phyloP scores from a whole-genome alignment of 306 rosid species.

The Abrus precatorius region DNA sequence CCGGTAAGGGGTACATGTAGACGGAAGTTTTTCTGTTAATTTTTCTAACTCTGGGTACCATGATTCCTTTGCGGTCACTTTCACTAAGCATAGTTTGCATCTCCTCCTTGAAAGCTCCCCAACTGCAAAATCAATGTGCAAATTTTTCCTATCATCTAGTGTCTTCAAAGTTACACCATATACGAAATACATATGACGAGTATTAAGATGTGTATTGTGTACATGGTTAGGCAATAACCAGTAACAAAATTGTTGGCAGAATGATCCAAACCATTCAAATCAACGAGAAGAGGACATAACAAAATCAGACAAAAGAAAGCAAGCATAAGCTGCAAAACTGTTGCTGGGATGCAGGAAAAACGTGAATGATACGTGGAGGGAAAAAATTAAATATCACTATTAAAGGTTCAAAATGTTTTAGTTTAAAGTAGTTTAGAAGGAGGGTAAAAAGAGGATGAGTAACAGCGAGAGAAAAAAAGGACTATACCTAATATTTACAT shows the following conservation, averaged over 20 bases:
- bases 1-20: conserved; percentile 78
- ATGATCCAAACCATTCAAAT: conserved; percentile 29
- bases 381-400: conserved; percentile 9
- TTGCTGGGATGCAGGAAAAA: neutral
- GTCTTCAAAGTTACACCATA: neutral
- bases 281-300: neutral
- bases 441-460: conserved; percentile 20
- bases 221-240: neutral
- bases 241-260: neutral
- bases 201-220: no score
- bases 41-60: conserved; percentile 74
- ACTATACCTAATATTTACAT: conserved; percentile 67
- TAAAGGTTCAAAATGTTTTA: conserved; percentile 33
- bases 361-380: neutral
- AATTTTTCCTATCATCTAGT: conserved; percentile 5
- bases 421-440: conserved; percentile 9
- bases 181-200: no score
- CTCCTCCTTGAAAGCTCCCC: conserved; percentile 72
- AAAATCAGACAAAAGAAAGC: neutral
- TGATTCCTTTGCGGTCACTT: conserved; percentile 76
- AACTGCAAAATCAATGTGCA: conserved; percentile 59
- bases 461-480: neutral
- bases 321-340: neutral
- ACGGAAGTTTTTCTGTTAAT: conserved; percentile 76
- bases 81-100: conserved; percentile 78